These are phyloP conservation scores for Meyerozyma carpophila DNA, from an alignment of 1,139 yeast genomes.

Conservation along the genomic window DNA sequence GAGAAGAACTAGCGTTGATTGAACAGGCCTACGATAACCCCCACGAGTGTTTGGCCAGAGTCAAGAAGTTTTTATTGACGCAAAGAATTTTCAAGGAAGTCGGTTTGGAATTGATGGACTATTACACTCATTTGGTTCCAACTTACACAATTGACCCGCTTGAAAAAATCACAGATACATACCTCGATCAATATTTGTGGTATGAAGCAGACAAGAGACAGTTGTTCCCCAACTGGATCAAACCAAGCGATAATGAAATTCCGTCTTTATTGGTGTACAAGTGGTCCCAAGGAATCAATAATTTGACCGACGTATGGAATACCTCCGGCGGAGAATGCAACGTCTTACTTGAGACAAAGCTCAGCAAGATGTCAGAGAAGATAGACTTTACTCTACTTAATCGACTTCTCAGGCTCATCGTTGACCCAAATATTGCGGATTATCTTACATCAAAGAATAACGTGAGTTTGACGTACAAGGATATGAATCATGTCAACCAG, in stretches of 20 bases:
- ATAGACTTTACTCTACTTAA: slow-evolving; percentile 84
- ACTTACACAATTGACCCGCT: slow-evolving; percentile 85
- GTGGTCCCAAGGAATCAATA: slow-evolving; percentile 94
- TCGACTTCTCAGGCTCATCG: slow-evolving; percentile 69
- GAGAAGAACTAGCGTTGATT: slow-evolving; percentile 88
- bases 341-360: slow-evolving; percentile 75
- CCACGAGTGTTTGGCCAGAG: slow-evolving; percentile 80
- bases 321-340: slow-evolving; percentile 67
- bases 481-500: slow-evolving; percentile 90
- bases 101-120: slow-evolving; percentile 86
- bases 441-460: slow-evolving; percentile 92
- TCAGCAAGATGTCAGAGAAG: slow-evolving; percentile 73
- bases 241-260: slow-evolving; percentile 91
- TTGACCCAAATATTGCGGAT: slow-evolving; percentile 92
- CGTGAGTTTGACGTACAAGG: slow-evolving; percentile 76
- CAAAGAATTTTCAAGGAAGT: slow-evolving; percentile 92
- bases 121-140: slow-evolving; percentile 78
- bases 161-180: slow-evolving; percentile 95
- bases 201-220: slow-evolving; percentile 87
- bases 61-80: slow-evolving; percentile 76
- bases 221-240: slow-evolving; percentile 92
- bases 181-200: slow-evolving; percentile 93
- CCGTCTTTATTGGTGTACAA: slow-evolving; percentile 89
- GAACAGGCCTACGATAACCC: slow-evolving; percentile 98
- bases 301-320: slow-evolving; percentile 74